These are phyloP conservation scores for Schwanniomyces polymorphus DNA, from an alignment of 805 yeast species.

Conservation along the genomic window DNA sequence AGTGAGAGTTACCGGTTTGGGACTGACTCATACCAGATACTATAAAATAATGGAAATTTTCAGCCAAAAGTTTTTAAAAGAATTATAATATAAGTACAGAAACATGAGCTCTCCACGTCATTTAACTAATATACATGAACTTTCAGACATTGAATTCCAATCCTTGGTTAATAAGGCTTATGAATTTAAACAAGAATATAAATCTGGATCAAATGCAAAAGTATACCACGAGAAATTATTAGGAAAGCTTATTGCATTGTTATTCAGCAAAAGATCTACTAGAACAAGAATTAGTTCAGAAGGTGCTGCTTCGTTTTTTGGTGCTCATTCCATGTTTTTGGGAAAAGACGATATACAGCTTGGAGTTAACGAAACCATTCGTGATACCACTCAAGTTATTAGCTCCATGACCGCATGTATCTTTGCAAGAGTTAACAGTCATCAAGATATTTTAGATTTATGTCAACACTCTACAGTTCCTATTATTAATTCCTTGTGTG, in stretches of 20 bases:
- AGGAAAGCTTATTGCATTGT: constrained; percentile 74
- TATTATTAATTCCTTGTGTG: constrained; percentile 85
- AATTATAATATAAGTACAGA: neutral
- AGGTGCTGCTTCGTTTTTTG: constrained; percentile 85
- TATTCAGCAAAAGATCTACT: constrained; percentile 86
- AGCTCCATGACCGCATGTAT: constrained; percentile 90
- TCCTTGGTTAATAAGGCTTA: constrained; percentile 68
- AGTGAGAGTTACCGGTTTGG: constrained; percentile 4
- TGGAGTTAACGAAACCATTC: constrained; percentile 85
- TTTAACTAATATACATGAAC: constrained; percentile 72
- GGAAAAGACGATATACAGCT: constrained; percentile 92
- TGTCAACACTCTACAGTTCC: constrained; percentile 79
- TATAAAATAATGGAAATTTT: neutral
- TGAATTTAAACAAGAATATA: constrained; percentile 58
- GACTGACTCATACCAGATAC: constrained; percentile 3
- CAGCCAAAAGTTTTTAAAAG: neutral
- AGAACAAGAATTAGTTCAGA: constrained; percentile 88
- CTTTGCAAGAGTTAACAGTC: constrained; percentile 85
- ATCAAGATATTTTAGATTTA: constrained; percentile 71
- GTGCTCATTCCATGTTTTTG: constrained; percentile 89
- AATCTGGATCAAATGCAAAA: constrained; percentile 40
- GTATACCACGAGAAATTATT: constrained; percentile 48
- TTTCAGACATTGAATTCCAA: constrained; percentile 63
- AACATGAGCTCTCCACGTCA: constrained; percentile 51
- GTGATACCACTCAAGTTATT: constrained; percentile 82